Conservation (phyloP, 192 early-diverging fungal species). For the Mycoemilia scoparia region DNA sequence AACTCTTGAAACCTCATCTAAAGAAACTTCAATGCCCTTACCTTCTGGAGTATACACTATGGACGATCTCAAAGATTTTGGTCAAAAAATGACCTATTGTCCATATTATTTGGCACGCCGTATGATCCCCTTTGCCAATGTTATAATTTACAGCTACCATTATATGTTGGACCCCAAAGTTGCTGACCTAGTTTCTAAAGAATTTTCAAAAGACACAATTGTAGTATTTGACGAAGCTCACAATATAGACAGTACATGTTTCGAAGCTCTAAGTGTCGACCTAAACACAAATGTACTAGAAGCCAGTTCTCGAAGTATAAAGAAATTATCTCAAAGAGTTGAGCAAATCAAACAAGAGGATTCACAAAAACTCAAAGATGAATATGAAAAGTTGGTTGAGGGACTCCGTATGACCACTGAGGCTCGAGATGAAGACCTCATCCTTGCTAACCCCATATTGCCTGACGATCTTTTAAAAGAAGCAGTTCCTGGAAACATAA, state of each 20-base stretch:
- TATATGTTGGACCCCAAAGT: constrained; percentile 99
- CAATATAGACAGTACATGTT: constrained; percentile 99
- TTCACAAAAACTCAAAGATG: constrained; percentile 69
- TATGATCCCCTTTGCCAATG: constrained; percentile 77
- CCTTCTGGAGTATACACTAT: constrained; percentile 89
- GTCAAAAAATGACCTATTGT: constrained; percentile 55
- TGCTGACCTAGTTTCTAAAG: constrained; percentile 89
- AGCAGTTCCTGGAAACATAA: constrained; percentile 92
- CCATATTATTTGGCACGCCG: constrained; percentile 88
- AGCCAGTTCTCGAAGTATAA: constrained; percentile 64
- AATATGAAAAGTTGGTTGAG: constrained; percentile 81
- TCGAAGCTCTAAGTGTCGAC: constrained; percentile 91
- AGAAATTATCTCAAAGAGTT: constrained; percentile 47
- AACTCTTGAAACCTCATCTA: constrained; percentile 45
- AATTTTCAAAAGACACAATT: constrained; percentile 83
- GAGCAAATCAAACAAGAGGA: constrained; percentile 70
- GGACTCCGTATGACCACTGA: constrained; percentile 58
- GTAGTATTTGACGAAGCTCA: constrained; percentile 99
- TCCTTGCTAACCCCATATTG: constrained; percentile 86
- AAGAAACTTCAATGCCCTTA: constrained; percentile 35
- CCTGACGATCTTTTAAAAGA: constrained; percentile 86
- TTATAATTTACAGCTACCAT: constrained; percentile 96
- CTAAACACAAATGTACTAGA: constrained; percentile 80
- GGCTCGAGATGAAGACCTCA: constrained; percentile 62
- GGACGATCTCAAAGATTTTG: constrained; percentile 77